Base-by-base conservation (phyloP, 108 stramenopile genomes). In the Pinguiococcus pyrenoidosus region DNA sequence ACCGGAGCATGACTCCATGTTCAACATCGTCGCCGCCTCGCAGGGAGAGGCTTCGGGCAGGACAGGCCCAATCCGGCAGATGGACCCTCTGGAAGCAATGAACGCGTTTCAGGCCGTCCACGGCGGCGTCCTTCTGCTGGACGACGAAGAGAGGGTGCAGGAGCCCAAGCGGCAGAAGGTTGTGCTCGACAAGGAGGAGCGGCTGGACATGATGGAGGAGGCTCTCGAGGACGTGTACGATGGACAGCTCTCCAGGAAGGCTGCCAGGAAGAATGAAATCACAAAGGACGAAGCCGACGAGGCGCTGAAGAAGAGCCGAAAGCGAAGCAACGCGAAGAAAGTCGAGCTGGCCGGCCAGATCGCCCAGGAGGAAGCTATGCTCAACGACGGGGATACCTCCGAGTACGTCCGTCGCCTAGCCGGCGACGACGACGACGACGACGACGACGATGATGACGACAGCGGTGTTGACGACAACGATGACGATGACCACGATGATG, bases 281-380 rank as follows among this genome's bases (percentile, higher is more conserved):
- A 84, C 83, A 6, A 80, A 75, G 53, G 68, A 86, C 58, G 68
- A 66, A 18, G 55, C 65, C 48, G 72, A 77, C 54, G 88, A 77
- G 54, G 70, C 64, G 54, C 81, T 81, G 1, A 81, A 74, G 34
- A 84, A 73, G 52, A 77, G 76, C 56, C 76, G 73, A 12, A 88
- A 85, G 56, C 66, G 47, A 87, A 77, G 68, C 32, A 6, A 9
- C 32, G 32, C 6, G 8, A 9, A 9, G 8, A 32, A 32, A 9
- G 32, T 32, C 8, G 32, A 8, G 32, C 8, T 8, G 8, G 6
- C 9, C 9, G 32, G 9, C 8, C 8, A 6, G 59, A 86, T 80
- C 60, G 71, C 80, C 20, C 46, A 75, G 40, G 81, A 84, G 40
- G 79, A 85, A 54, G 79, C 78, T 10, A 64, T 75, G 34, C 79